These are phyloP conservation scores for Globisporangium paroecandrum DNA, from an alignment of 352 stramenopile genomes.

Conservation along the genomic window DNA sequence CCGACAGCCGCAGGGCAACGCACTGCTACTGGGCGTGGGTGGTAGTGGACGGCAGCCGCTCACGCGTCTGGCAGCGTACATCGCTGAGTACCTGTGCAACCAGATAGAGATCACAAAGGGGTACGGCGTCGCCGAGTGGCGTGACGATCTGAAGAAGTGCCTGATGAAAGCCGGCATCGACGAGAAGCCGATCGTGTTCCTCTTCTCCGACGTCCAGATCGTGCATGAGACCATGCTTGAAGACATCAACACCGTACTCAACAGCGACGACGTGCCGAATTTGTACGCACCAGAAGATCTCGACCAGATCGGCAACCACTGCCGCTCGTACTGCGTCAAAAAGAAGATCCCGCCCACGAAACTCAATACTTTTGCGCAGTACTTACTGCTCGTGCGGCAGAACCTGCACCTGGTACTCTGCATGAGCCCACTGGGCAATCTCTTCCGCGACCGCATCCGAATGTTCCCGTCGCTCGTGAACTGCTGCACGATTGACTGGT, in stretches of 20 bases:
- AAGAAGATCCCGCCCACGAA: conserved; percentile 90
- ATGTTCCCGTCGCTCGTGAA: conserved; percentile 90
- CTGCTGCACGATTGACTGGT: conserved; percentile 89
- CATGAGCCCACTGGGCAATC: conserved; percentile 89
- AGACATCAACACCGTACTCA: conserved; percentile 95
- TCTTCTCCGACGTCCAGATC: conserved; percentile 95
- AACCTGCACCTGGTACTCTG: conserved; percentile 92
- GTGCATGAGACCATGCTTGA: conserved; percentile 94
- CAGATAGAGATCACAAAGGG: conserved; percentile 95
- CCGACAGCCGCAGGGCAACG: conserved; percentile 86
- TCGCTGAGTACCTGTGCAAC: conserved; percentile 90
- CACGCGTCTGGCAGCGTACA: conserved; percentile 89
- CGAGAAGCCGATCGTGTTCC: conserved; percentile 91
- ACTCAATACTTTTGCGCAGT: conserved; percentile 94
- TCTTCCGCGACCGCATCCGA: conserved; percentile 90
- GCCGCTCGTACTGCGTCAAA: conserved; percentile 88
- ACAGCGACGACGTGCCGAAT: conserved; percentile 94
- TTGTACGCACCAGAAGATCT: conserved; percentile 91
- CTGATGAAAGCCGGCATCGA: conserved; percentile 91
- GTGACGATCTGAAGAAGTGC: conserved; percentile 92
- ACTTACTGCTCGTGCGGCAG: conserved; percentile 88
- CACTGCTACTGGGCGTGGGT: conserved; percentile 91
- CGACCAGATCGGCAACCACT: conserved; percentile 90
- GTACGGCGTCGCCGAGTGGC: conserved; percentile 91
- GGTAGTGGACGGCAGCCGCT: conserved; percentile 90